These are phyloP conservation scores for Antitrichia curtipendula DNA, from an alignment of 225 moss, liverwort and hornwort genomes.

Conservation along the genomic window DNA sequence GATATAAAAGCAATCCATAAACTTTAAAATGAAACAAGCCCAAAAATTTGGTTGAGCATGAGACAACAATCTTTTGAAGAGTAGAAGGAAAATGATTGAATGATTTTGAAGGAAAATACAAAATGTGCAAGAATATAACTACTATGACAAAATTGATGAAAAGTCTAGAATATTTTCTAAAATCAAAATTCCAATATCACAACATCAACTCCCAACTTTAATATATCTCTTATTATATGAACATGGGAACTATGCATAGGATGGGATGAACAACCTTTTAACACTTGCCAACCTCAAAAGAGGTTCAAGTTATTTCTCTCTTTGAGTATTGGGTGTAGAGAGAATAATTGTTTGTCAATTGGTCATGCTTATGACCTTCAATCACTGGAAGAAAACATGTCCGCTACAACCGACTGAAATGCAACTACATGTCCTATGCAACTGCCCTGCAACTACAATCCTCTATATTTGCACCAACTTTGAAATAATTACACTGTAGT, in stretches of 20 bases:
- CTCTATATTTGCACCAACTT: no score
- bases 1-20: background rate
- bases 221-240: fast-evolving
- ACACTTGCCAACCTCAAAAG: background rate
- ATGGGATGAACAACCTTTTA: no score
- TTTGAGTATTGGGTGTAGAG: fast-evolving
- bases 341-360: background rate
- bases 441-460: no score
- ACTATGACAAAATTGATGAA: background rate
- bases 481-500: no score
- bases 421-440: no score
- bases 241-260: background rate
- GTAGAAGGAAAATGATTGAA: background rate
- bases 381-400: no score
- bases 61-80: background rate
- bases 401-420: no score
- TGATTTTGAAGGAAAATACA: background rate
- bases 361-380: background rate
- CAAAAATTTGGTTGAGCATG: no score
- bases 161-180: fast-evolving
- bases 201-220: background rate
- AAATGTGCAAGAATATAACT: background rate
- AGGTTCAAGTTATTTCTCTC: background rate
- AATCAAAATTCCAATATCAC: background rate
- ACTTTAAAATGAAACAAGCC: background rate